Conservation (phyloP, 2,329 filamentous ascomycete genomes). For the Blastomyces gilchristii region DNA sequence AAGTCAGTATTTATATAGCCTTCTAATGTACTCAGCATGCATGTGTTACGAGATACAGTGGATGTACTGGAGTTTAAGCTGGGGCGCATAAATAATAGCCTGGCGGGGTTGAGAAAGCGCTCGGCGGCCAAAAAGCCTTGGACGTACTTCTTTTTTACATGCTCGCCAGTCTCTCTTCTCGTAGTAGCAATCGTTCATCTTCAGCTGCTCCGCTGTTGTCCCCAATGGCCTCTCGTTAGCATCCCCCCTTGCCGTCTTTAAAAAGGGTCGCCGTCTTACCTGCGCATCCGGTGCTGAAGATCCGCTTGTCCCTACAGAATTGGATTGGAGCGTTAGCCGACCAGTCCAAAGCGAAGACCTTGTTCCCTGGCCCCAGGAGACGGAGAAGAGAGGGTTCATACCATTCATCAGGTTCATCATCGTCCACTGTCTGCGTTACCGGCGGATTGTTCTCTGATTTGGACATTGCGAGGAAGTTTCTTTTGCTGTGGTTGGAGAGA, state of each 20-base stretch:
- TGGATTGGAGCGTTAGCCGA: not conserved
- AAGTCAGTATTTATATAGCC: not conserved
- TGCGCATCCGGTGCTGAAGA: constrained; percentile 90
- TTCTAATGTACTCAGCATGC: not conserved
- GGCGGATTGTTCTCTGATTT: constrained; percentile 40
- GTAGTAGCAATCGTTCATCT: constrained; percentile 90
- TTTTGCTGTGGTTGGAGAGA: constrained; percentile 5
- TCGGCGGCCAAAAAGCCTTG: not conserved
- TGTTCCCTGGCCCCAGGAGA: constrained; percentile 11
- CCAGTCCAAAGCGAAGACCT: not conserved
- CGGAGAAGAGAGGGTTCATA: constrained; percentile 37
- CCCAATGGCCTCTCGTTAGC: not conserved
- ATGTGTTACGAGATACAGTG: not conserved
- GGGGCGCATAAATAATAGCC: not conserved
- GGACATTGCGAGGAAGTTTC: constrained; percentile 39
- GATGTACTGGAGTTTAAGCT: not conserved
- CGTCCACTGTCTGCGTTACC: constrained; percentile 43
- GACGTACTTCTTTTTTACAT: constrained; percentile 78
- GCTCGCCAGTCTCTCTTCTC: constrained; percentile 92
- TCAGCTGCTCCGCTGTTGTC: constrained; percentile 66
- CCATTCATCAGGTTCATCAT: constrained; percentile 95
- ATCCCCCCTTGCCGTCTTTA: constrained; percentile 1
- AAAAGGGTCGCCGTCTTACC: constrained; percentile 42
- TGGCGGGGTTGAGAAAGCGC: not conserved
- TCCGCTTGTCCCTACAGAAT: constrained; percentile 76